Conservation (phyloP, 2,329 filamentous ascomycete species). For the Penicillium palitans region DNA sequence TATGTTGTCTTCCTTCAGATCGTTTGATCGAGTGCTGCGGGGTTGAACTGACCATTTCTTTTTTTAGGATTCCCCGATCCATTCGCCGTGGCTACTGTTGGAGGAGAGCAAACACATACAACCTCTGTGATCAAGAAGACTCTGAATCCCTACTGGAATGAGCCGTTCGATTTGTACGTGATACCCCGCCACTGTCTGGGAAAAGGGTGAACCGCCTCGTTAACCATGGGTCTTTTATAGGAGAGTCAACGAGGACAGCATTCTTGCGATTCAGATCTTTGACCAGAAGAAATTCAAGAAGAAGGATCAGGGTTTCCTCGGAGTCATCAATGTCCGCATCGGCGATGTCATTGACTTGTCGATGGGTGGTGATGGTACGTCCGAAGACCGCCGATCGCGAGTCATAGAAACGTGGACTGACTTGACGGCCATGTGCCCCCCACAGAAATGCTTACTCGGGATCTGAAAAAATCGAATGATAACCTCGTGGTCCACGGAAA, state of each 20-base stretch:
- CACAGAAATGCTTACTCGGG: conserved; percentile 90
- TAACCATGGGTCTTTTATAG: conserved; percentile 50
- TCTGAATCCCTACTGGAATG: conserved; percentile 99
- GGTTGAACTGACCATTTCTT: conserved; percentile 16
- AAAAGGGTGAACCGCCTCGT: conserved; percentile 4
- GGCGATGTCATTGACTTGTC: conserved; percentile 92
- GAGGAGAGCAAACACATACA: conserved; percentile 98
- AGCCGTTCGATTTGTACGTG: conserved; percentile 94
- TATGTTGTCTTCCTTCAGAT: conserved; percentile 57
- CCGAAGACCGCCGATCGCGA: conserved; percentile 6
- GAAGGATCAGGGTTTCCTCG: conserved; percentile 98
- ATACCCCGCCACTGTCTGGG: conserved; percentile 4
- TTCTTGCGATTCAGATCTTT: conserved; percentile 96
- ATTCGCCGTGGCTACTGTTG: conserved; percentile 94
- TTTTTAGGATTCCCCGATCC: conserved; percentile 87
- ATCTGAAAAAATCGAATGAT: conserved; percentile 96
- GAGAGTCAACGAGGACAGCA: conserved; percentile 89
- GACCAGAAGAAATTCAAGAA: conserved; percentile 99
- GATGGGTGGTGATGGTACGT: conserved; percentile 84
- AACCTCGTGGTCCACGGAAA: conserved; percentile 98
- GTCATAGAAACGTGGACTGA: conserved; percentile 17
- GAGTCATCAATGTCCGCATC: conserved; percentile 94
- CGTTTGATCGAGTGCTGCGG: conserved; percentile 7
- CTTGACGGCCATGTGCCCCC: conserved; percentile 23
- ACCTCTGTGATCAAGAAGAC: conserved; percentile 96